These are phyloP conservation scores for Hypoxylon fuscum DNA, from an alignment of 495 filamentous ascomycete genomes.

Conservation along the genomic window DNA sequence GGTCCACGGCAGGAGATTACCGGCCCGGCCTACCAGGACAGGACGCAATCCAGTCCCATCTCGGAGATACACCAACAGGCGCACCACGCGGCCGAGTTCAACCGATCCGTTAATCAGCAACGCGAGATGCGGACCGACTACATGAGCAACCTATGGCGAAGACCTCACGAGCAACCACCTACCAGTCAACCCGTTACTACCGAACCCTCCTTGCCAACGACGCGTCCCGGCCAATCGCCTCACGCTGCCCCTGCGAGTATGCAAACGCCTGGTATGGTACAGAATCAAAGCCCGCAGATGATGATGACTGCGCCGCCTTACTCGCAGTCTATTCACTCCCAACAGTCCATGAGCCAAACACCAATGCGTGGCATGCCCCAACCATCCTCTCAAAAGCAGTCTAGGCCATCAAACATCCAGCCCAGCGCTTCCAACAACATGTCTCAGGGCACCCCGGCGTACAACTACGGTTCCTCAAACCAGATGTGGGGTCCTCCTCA, in stretches of 20 bases:
- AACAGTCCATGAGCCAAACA: slow-evolving; percentile 58
- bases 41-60: slow-evolving; percentile 78
- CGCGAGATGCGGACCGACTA: slow-evolving; percentile 78
- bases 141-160: slow-evolving; percentile 78
- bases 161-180: slow-evolving; percentile 76
- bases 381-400: slow-evolving; percentile 58
- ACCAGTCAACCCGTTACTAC: slow-evolving; percentile 59
- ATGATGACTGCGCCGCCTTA: slow-evolving; percentile 64
- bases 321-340: slow-evolving; percentile 61
- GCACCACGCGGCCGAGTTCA: slow-evolving; percentile 87
- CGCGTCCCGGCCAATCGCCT: slow-evolving; percentile 59
- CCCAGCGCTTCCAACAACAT: slow-evolving; percentile 50
- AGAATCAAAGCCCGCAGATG: slow-evolving; percentile 64
- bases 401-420: slow-evolving; percentile 53
- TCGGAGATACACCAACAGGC: slow-evolving; percentile 90
- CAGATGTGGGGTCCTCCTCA: slow-evolving; percentile 60
- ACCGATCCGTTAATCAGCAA: slow-evolving; percentile 79
- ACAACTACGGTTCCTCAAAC: slow-evolving; percentile 60
- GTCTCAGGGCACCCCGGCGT: slow-evolving; percentile 52
- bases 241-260: slow-evolving; percentile 54
- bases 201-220: slow-evolving; percentile 55
- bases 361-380: slow-evolving; percentile 63
- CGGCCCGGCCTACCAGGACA: slow-evolving; percentile 88
- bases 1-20: slow-evolving; percentile 85
- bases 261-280: slow-evolving; percentile 52